Conservation (phyloP, 371 early-diverging fungal genomes). For the Mucor irregularis region DNA sequence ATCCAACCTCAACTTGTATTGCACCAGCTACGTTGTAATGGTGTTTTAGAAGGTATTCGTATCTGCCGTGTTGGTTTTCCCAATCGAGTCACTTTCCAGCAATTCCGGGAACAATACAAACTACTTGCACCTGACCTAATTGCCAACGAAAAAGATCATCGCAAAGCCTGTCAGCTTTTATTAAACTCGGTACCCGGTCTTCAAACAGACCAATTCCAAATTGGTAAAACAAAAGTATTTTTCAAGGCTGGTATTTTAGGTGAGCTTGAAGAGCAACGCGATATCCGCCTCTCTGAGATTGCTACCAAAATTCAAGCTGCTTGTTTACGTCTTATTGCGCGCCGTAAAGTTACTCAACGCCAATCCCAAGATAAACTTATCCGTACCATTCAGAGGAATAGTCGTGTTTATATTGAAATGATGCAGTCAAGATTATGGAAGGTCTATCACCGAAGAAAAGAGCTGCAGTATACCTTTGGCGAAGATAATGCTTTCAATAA, state of each 20-base stretch:
- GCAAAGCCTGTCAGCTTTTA: conserved; percentile 77
- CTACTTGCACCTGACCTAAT: conserved; percentile 80
- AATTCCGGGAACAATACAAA: conserved; percentile 97
- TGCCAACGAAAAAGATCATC: conserved; percentile 83
- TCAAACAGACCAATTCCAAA: conserved; percentile 80
- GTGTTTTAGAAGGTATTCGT: conserved; percentile 99
- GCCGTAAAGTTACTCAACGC: conserved; percentile 67
- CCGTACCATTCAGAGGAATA: conserved; percentile 89
- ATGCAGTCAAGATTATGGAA: conserved; percentile 97
- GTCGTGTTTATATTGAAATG: conserved; percentile 83
- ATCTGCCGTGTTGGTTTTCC: conserved; percentile 99
- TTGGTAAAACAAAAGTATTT: conserved; percentile 97
- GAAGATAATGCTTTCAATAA: conserved; percentile 63
- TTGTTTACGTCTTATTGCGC: conserved; percentile 82
- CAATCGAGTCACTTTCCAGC: conserved; percentile 90
- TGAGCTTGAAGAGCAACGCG: conserved; percentile 95
- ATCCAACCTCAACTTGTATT: conserved; percentile 87
- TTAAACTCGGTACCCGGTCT: conserved; percentile 69
- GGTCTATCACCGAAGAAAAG: conserved; percentile 96
- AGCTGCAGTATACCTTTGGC: conserved; percentile 88
- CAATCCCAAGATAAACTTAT: conserved; percentile 86
- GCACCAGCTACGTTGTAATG: conserved; percentile 98
- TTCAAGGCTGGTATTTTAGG: conserved; percentile 89
- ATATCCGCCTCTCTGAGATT: conserved; percentile 78
- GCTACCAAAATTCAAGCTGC: conserved; percentile 88